Evolutionary conservation across 164 flowering plant genomes (phyloP), one percentile per base, ranked within the genome.

Genomic region (Vitis riparia): DNA sequence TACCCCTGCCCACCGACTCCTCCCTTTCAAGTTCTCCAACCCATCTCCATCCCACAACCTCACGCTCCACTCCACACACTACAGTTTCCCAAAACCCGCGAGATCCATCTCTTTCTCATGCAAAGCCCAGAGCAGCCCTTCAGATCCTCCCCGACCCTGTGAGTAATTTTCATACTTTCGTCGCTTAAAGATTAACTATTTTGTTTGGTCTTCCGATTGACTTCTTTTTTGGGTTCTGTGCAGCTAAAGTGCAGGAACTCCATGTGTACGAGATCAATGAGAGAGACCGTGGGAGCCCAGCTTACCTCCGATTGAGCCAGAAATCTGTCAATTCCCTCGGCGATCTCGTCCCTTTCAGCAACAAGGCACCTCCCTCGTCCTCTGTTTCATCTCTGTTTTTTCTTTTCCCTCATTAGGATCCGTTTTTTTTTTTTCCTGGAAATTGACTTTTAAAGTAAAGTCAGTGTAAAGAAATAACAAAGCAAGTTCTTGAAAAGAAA

Each of bases 281-380:
- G 76, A 65, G 80, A 27, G 89, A 86, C 65, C 82, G 85, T 12
- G 83, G 82, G 13, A 86, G 87, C 77, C 85, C 89, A 8, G 84
- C 84, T 8, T 79, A 78, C 52, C 86, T 82, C 29, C 75, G 81
- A 1, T 62, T 86, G 58, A 82, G 86, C 81, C 77, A 82, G 64
- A 82, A 84, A 55, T 17, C 73, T 2, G 78, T 77, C 66, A 84
- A 80, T 51, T 76, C 86, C 58, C 82, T 86, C 11, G 87, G 89
- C 50, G 89, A 82, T 73, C 81, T 84, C 53, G 89, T 86, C 55
- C 83, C 89, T 55, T 84, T 83, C 79, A 78, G 71, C 68, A 86
- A 82, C 84, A 85, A 85, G 49, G 85, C 71, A 63, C 58, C 27
- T 14, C 23, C 16, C 51, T 64, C 10, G 13, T 15, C 15, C 14